A percentile compares a stretch with the other conserved stretches of the same genome.
These are phyloP conservation scores for Crataegus laevigata DNA, from an alignment of 306 rosid species.

Conservation along the genomic window DNA sequence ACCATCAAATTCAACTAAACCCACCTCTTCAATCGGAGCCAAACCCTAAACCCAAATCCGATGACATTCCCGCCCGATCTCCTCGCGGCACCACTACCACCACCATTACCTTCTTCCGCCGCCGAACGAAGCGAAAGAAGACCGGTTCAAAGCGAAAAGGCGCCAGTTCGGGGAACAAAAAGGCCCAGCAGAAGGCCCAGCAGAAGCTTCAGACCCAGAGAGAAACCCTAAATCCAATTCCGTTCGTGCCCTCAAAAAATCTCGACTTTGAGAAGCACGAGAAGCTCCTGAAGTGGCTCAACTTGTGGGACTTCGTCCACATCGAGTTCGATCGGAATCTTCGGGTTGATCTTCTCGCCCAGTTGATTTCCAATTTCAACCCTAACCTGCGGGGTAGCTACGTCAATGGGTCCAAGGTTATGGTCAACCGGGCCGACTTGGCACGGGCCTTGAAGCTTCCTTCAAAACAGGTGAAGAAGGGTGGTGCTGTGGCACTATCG, in stretches of 20 bases:
- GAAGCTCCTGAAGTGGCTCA: constrained; percentile 58
- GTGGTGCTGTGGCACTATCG: background rate
- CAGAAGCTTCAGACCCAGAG: constrained; percentile 45
- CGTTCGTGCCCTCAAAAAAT: constrained; percentile 48
- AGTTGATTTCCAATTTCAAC: constrained; percentile 49
- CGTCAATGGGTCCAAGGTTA: constrained; percentile 37
- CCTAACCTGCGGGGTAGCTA: constrained; percentile 26
- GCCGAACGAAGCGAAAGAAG: background rate
- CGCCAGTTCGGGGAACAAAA: background rate
- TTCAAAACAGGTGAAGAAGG: constrained; percentile 34
- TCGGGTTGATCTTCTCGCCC: constrained; percentile 49
- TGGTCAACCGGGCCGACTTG: constrained; percentile 59
- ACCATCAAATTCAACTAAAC: background rate
- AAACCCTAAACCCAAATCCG: constrained; percentile 20
- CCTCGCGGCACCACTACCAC: constrained; percentile 13
- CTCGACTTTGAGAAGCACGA: constrained; percentile 55
- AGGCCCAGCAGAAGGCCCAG: constrained; percentile 17
- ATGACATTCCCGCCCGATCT: constrained; percentile 19
- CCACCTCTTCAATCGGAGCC: background rate
- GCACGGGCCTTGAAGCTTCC: constrained; percentile 67
- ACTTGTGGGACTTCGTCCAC: constrained; percentile 79
- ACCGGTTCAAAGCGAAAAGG: background rate
- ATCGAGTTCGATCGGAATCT: constrained; percentile 50
- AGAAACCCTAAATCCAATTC: constrained; percentile 60
- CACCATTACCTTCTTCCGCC: constrained; percentile 22